Conservation (phyloP, 768 basidiomycete species). For the Boletus eberwhitei region DNA sequence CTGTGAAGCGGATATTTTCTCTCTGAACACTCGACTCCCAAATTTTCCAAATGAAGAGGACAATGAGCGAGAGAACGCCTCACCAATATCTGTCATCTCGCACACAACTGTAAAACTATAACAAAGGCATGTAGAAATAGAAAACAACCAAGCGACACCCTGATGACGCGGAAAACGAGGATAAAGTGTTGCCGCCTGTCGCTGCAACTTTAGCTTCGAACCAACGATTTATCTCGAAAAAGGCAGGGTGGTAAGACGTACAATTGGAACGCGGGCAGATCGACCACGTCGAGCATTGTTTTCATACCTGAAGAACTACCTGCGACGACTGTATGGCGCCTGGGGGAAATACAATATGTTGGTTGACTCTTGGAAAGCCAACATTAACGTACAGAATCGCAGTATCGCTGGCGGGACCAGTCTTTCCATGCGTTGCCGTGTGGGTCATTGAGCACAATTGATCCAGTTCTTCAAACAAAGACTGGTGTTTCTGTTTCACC, state of each 20-base stretch:
- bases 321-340: neutral
- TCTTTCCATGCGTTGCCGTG: neutral
- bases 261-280: neutral
- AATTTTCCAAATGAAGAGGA: too few relatives aligned
- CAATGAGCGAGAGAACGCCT: too few relatives aligned
- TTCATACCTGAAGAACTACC: too few relatives aligned
- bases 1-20: too few relatives aligned
- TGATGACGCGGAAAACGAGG: neutral
- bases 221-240: neutral
- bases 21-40: too few relatives aligned
- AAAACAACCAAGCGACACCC: neutral
- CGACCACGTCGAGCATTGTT: too few relatives aligned
- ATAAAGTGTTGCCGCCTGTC: neutral
- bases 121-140: neutral
- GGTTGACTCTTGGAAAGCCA: neutral
- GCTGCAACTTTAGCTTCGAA: neutral
- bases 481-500: neutral
- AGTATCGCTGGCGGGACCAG: neutral
- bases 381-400: neutral
- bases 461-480: neutral
- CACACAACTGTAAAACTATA: neutral
- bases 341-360: neutral
- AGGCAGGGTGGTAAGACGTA: neutral
- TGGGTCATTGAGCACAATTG: neutral
- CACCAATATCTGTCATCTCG: too few relatives aligned